Base-by-base conservation (phyloP, 2,329 filamentous ascomycete genomes). In the Lasiodiplodia theobromae region DNA sequence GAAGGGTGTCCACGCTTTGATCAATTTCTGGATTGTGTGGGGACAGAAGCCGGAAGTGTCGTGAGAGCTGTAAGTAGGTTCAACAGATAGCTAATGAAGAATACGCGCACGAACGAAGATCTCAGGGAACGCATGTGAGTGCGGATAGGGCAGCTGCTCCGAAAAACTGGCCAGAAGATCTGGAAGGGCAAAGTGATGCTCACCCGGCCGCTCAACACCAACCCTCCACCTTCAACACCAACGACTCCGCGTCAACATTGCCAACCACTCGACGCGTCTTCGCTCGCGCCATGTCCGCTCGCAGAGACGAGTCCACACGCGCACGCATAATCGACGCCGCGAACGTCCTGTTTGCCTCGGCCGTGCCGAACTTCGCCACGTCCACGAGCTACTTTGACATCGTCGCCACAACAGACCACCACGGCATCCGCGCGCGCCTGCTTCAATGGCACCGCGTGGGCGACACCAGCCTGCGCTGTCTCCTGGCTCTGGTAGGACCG, bases 361-460 rank as follows among this genome's bases (percentile, higher is more conserved):
- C 11, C 3, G 47, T 38, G 3, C 47, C 60, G 18, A 6, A 6
- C 28, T 18, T 31, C 47, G 60, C 60, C n/a, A 25, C 60, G 3
- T 51, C 28, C 21, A 52, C 18, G n/a, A 64, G 60, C 60, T 31
- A 11, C 12, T 64, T 64, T 44, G 60, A 64, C 60, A 28, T 64
- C 18, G 25, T 23, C 28, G 47, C 23, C 28, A 7, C 23, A 14
- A 5, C 47, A 4, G 47, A 14, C 54, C 1, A 34, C 34, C n/a
- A 28, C 12, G 40, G 57, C 16, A 49, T 64, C 10, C 44, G 25
- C 1, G 47, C 44, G 11, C 37, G 23, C 5, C 44, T 64, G 5
- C 25, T 52, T 28, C 60, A 64, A 51, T 64, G 60, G 60, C 44
- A 64, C 47, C 44, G 60, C 28, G 47, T 52, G 11, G 60, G 60